These are phyloP conservation scores for Begonia loranthoides DNA, from an alignment of 306 rosid genomes.

Conservation along the genomic window DNA sequence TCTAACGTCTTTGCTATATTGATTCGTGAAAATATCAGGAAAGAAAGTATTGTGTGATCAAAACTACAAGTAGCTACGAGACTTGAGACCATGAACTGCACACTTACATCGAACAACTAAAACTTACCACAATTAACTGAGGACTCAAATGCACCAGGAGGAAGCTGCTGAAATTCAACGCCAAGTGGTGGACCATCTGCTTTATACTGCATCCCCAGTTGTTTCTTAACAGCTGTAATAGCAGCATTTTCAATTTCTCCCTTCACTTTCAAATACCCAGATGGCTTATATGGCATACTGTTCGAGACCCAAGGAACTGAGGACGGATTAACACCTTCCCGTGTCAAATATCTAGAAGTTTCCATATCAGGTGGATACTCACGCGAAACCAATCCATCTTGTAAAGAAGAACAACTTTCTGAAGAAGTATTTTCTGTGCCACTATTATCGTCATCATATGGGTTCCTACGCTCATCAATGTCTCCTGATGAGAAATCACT, in stretches of 20 bases:
- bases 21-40: no score
- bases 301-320: conserved; percentile 35
- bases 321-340: conserved; percentile 45
- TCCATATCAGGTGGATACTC: conserved; percentile 54
- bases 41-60: no score
- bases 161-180: conserved; percentile 73
- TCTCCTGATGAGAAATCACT: conserved; percentile 39
- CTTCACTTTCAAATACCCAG: conserved; percentile 93
- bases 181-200: conserved; percentile 90
- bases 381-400: conserved; percentile 44
- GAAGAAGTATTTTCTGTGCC: conserved; percentile 70
- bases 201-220: conserved; percentile 54
- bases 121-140: conserved; percentile 49
- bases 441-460: conserved; percentile 32
- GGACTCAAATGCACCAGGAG: conserved; percentile 89
- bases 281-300: conserved; percentile 58
- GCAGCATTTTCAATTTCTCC: conserved; percentile 97
- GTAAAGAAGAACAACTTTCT: conserved; percentile 75
- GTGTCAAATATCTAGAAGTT: conserved; percentile 43
- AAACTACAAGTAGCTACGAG: no score
- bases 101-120: neutral
- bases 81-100: no score
- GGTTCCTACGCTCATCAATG: conserved; percentile 31
- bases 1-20: no score
- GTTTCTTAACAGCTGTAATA: conserved; percentile 90